Evolutionary conservation across 495 filamentous ascomycete species (phyloP).

Genomic region (Penicillium longicatenatum): DNA sequence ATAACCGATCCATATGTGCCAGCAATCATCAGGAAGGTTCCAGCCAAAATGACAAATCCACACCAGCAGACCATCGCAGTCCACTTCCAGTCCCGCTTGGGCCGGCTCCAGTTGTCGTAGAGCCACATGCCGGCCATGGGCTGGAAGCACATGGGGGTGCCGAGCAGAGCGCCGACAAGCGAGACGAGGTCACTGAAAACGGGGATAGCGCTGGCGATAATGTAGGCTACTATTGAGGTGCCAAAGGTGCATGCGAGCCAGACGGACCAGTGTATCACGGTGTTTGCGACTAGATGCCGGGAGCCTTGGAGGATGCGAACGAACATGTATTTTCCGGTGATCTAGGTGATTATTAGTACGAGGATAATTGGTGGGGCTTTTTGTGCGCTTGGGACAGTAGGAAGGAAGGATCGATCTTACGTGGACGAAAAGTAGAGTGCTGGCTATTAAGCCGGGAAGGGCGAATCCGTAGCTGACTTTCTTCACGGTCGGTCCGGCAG

Average conservation of each 20-base stretch:
- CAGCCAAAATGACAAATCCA: slow-evolving; percentile 31
- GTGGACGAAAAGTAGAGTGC: slow-evolving; percentile 33
- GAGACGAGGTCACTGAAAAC: slow-evolving; percentile 66
- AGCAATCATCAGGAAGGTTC: slow-evolving; percentile 54
- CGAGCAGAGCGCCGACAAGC: slow-evolving; percentile 62
- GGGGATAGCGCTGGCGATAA: slow-evolving; percentile 72
- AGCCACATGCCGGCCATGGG: slow-evolving; percentile 52
- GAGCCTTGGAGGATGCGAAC: slow-evolving; percentile 56
- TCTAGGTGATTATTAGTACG: slow-evolving; percentile 12
- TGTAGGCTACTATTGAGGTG: slow-evolving; percentile 62
- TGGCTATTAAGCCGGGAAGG: slow-evolving; percentile 51
- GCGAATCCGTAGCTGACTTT: slow-evolving; percentile 74
- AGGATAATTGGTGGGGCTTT: background rate
- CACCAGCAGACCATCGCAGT: slow-evolving; percentile 35
- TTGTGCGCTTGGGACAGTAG: background rate
- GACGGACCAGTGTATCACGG: slow-evolving; percentile 52
- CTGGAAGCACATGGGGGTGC: slow-evolving; percentile 47
- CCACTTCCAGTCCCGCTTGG: slow-evolving; percentile 25
- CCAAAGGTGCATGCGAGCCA: slow-evolving; percentile 60
- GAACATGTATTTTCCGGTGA: slow-evolving; percentile 61
- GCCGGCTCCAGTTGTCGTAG: slow-evolving; percentile 47
- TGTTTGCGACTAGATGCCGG: slow-evolving; percentile 59
- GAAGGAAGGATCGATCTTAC: slow-evolving; percentile 12
- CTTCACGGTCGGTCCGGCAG: slow-evolving; percentile 57
- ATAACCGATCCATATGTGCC: slow-evolving; percentile 60